Percentiles rank a stretch among this genome's conserved stretches.
Conservation (phyloP, 345 rosid species). For the Toxicodendron radicans region DNA sequence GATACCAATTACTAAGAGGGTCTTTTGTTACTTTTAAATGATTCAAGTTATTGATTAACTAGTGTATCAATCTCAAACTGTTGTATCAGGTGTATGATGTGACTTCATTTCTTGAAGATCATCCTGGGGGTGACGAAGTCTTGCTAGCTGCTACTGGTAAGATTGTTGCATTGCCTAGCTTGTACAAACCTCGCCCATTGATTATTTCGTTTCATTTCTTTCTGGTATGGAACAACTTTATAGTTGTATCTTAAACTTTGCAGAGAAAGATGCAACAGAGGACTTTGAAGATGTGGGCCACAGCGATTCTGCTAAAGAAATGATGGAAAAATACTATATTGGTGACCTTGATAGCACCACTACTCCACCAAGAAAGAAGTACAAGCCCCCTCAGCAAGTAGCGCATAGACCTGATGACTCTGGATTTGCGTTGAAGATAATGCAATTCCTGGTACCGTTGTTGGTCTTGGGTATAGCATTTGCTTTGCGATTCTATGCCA, state of each 20-base stretch:
- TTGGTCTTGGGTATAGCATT: slow-evolving; percentile 68
- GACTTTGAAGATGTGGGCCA: slow-evolving; percentile 82
- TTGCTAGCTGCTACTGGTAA: slow-evolving; percentile 72
- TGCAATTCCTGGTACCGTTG: slow-evolving; percentile 61
- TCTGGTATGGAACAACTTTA: background rate
- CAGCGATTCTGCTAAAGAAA: slow-evolving; percentile 57
- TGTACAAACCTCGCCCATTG: background rate
- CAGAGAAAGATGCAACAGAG: slow-evolving; percentile 77
- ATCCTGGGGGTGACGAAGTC: slow-evolving; percentile 86
- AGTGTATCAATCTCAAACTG: background rate
- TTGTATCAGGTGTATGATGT: slow-evolving; percentile 72
- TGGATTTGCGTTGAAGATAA: slow-evolving; percentile 36
- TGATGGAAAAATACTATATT: slow-evolving; percentile 60
- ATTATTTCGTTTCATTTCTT: slow-evolving; percentile 2
- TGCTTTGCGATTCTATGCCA: slow-evolving; percentile 46
- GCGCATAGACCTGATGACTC: slow-evolving; percentile 19
- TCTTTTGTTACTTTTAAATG: background rate
- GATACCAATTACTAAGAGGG: background rate
- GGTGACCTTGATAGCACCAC: slow-evolving; percentile 63
- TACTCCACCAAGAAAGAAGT: slow-evolving; percentile 42
- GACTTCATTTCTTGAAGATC: slow-evolving; percentile 77
- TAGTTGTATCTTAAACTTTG: background rate
- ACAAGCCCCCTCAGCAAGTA: slow-evolving; percentile 29
- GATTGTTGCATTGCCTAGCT: background rate
- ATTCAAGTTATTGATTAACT: background rate